Evolutionary conservation across 192 early-diverging fungal genomes (phyloP), one percentile per base, ranked within the genome.

Genomic region (Diversispora epigaea): DNA sequence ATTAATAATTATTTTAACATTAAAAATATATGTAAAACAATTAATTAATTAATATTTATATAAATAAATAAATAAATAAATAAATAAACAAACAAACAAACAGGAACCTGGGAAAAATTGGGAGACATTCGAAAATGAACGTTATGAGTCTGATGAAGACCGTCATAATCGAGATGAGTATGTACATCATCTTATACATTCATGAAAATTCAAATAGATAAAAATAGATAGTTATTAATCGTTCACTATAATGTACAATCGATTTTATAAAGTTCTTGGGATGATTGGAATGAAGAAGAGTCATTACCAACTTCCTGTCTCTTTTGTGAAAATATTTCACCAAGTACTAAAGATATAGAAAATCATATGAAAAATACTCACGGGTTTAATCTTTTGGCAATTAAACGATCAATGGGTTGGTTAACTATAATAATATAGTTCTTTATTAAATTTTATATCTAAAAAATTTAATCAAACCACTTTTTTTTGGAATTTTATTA

Each of bases 81-180:
- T n/a, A n/a, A n/a, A n/a, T n/a, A n/a, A 50, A 12, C 14, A 14
- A 50, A 4, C 4, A 4, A 14, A 32, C 43, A 15, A 17, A 25
- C 4, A 71, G 70, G 93, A 95, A 79, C 93, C 94, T 0, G 93
- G 93, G 15, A 93, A 92, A 78, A 93, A 93, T 86, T 95, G 94
- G 93, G 94, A 96, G 80, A 88, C 84, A 7, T 89, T 90, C 73
- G 93, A 95, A 78, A 90, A 91, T 45, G 93, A 95, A 70, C 83
- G 84, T 44, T 88, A 91, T 60, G 93, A 91, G 19, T 89, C 88
- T 65, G 92, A 94, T 52, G 88, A 91, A 45, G 91, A 91, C 50
- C 80, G 4, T 43, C 12, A 85, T 32, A 32, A 32, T 17, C 74
- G 80, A 19, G 90, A 92, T 52, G 87, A 90, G 87, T 85, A 82